phyloP scores from a whole-genome alignment of 352 stramenopile genomes.

The Phytopythium helicoides region DNA sequence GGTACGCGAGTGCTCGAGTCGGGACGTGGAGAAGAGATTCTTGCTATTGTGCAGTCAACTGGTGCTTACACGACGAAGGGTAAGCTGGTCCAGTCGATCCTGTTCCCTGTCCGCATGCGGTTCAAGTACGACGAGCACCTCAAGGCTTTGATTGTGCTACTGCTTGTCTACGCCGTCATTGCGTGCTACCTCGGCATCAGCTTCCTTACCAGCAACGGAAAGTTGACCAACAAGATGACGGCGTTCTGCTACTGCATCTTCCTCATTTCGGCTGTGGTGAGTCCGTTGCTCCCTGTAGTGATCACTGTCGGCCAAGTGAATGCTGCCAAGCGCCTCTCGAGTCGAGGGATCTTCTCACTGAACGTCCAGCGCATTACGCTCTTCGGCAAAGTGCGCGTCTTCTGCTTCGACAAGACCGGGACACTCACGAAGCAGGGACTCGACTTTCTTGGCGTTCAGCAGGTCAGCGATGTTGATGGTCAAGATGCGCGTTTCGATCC shows the following conservation, averaged over 20 bases:
- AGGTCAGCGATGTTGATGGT: slow-evolving; percentile 11
- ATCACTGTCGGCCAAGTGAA: slow-evolving; percentile 77
- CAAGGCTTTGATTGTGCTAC: slow-evolving; percentile 53
- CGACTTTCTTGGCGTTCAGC: slow-evolving; percentile 47
- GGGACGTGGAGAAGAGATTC: slow-evolving; percentile 36
- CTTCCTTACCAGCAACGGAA: slow-evolving; percentile 44
- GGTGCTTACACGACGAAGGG: slow-evolving; percentile 71
- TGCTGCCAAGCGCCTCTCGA: slow-evolving; percentile 50
- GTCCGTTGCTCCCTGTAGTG: slow-evolving; percentile 73
- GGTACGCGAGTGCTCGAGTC: slow-evolving; percentile 58
- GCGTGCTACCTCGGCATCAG: slow-evolving; percentile 37
- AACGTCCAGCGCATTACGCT: slow-evolving; percentile 72
- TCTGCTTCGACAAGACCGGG: slow-evolving; percentile 88
- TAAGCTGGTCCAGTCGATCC: slow-evolving; percentile 72
- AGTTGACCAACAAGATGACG: slow-evolving; percentile 52
- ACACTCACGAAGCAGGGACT: slow-evolving; percentile 85
- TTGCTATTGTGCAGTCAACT: slow-evolving; percentile 64
- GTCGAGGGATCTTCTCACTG: slow-evolving; percentile 59
- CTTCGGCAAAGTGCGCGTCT: slow-evolving; percentile 77
- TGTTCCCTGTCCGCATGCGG: slow-evolving; percentile 69
- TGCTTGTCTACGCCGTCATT: slow-evolving; percentile 62
- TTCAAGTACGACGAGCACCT: slow-evolving; percentile 89
- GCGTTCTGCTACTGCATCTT: slow-evolving; percentile 61
- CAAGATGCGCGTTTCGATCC: slow-evolving; percentile 9
- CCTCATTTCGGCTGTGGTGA: slow-evolving; percentile 54